Evolutionary conservation across 805 yeast species (phyloP).

Genomic region (Clavispora asparagi): DNA sequence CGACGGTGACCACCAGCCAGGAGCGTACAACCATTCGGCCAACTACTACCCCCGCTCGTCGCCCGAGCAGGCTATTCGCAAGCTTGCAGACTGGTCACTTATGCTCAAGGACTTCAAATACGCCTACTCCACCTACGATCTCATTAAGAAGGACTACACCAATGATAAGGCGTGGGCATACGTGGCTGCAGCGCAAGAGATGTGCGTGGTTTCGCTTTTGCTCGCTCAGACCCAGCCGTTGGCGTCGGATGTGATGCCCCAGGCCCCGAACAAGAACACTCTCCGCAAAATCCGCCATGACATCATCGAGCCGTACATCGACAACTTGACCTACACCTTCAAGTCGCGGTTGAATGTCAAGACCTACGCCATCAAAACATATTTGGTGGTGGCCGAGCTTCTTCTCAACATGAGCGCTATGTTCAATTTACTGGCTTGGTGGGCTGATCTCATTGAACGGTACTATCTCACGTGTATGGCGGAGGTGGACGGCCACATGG

Average conservation of each 20-base stretch:
- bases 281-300: slow-evolving; percentile 48
- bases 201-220: slow-evolving; percentile 70
- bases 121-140: slow-evolving; percentile 79
- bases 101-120: slow-evolving; percentile 85
- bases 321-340: slow-evolving; percentile 70
- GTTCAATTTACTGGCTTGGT: slow-evolving; percentile 40
- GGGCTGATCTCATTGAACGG: slow-evolving; percentile 40
- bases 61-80: slow-evolving; percentile 69
- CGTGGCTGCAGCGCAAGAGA: slow-evolving; percentile 82
- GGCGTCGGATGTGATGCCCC: slow-evolving; percentile 14
- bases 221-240: slow-evolving; percentile 46
- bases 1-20: slow-evolving; percentile 11
- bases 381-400: slow-evolving; percentile 67
- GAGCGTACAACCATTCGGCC: slow-evolving; percentile 43
- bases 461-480: slow-evolving; percentile 43
- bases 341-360: slow-evolving; percentile 65
- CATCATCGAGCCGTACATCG: slow-evolving; percentile 56
- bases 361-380: slow-evolving; percentile 64
- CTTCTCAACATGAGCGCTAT: slow-evolving; percentile 44
- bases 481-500: slow-evolving; percentile 40
- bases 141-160: slow-evolving; percentile 70
- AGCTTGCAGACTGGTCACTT: slow-evolving; percentile 88
- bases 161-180: slow-evolving; percentile 77
- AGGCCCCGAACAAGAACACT: slow-evolving; percentile 34
- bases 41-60: slow-evolving; percentile 59